These are phyloP conservation scores for Laburnicola sp. DNA, from an alignment of 2,329 filamentous ascomycete genomes.

Conservation along the genomic window DNA sequence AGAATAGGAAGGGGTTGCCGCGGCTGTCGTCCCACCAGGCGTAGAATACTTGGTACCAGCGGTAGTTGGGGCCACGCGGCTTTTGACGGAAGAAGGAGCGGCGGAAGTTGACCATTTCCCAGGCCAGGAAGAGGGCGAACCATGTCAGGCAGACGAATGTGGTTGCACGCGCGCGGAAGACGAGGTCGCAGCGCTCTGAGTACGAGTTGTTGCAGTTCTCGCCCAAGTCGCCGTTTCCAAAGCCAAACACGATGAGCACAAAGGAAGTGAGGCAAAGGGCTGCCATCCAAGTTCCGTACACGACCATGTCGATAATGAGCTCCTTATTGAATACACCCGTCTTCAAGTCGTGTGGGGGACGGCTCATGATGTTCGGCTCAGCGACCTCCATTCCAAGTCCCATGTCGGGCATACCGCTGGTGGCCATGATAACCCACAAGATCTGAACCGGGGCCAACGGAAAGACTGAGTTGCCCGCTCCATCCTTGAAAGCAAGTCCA, in stretches of 20 bases:
- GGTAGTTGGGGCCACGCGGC: conserved; percentile 58
- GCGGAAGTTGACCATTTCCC: conserved; percentile 71
- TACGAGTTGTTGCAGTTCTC: conserved; percentile 22
- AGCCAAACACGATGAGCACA: conserved; percentile 21
- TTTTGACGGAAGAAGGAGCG: conserved; percentile 72
- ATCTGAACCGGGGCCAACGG: conserved; percentile 24
- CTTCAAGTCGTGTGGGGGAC: conserved; percentile 20
- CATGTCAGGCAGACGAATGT: conserved; percentile 72
- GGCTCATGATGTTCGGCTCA: conserved; percentile 19
- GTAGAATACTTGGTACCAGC: conserved; percentile 46
- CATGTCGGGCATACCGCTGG: conserved; percentile 22
- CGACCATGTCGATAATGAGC: conserved; percentile 25
- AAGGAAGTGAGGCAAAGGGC: conserved; percentile 2
- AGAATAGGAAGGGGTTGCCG: conserved; percentile 65
- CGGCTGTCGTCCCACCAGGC: conserved; percentile 67
- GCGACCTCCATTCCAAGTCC: conserved; percentile 23
- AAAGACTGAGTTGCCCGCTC: conserved; percentile 19
- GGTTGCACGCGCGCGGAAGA: conserved; percentile 62
- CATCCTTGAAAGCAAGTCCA: conserved; percentile 23
- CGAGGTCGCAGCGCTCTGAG: conserved; percentile 13
- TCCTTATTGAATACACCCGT: conserved; percentile 23
- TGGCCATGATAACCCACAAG: conserved; percentile 28
- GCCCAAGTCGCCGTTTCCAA: conserved; percentile 17
- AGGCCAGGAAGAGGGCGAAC: conserved; percentile 72
- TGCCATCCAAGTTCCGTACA: conserved; percentile 20